Base-by-base conservation (phyloP, 208 protist genomes). In the Entamoeba dispar region DNA sequence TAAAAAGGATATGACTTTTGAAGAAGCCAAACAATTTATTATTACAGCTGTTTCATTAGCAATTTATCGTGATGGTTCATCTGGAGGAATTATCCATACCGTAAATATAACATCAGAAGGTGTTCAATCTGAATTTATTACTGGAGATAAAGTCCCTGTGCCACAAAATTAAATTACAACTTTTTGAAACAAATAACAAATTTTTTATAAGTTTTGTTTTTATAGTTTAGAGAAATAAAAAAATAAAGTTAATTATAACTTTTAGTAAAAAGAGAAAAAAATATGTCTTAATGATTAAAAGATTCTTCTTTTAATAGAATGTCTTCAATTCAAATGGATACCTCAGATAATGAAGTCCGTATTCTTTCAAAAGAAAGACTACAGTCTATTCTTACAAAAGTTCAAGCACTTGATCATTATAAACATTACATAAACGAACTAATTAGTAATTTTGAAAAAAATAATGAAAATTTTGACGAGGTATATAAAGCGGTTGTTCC, bases 51-150 rank as follows among this genome's bases (percentile, higher is more conserved):
- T 99, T 34, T 97, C 98, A 17, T 97, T 99, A 55, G 98, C 98
- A 38, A 99, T 99, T 97, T 97, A 96, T 73, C 96, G 98, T 92
- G 98, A 99, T 94, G 98, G 98, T 69, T 99, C 97, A 51, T 99
- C 97, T 94, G 98, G 98, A 93, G 98, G 98, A 49, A 69, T 73
- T 49, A 69, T 92, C n/a, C 50, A 55, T 17, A 92, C 55, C 14
- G 61, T 86, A 38, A 34, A 38, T 86, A 86, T 86, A 31, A 86
- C 19, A 38, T 2, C 19, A 31, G 61, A n/a, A 5, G 31, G 61
- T 22, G 61, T 86, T 34, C 19, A 27, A 5, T 86, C 61, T 12
- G 61, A 86, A 34, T 86, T 27, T 27, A 86, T 86, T 5, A 86
- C 61, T 12, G 61, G 61, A 86, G 61, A 86, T 86, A 86, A 86